These are phyloP conservation scores for Tolypocladium cylindrosporum DNA, from an alignment of 2,329 filamentous ascomycete genomes.

Conservation along the genomic window DNA sequence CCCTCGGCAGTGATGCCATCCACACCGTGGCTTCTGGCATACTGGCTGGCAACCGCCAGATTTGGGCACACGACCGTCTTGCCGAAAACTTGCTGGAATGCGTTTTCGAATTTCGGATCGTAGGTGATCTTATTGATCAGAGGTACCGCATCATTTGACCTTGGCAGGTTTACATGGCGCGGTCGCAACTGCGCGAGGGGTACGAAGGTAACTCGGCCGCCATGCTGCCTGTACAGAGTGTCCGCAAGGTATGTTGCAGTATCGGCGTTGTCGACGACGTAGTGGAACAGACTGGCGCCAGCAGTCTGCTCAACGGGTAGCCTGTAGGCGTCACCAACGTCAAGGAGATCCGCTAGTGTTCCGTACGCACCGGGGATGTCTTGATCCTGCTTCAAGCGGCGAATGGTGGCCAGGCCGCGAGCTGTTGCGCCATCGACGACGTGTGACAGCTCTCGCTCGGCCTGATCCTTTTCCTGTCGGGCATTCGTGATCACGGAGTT, in stretches of 20 bases:
- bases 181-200: slow-evolving; percentile 74
- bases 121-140: slow-evolving; percentile 79
- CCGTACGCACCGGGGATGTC: slow-evolving; percentile 83
- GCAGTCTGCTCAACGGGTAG: slow-evolving; percentile 89
- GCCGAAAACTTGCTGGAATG: slow-evolving; percentile 91
- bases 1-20: slow-evolving; percentile 92
- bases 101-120: slow-evolving; percentile 66
- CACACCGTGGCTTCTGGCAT: slow-evolving; percentile 82
- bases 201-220: slow-evolving; percentile 89
- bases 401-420: slow-evolving; percentile 76
- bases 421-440: slow-evolving; percentile 87
- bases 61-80: slow-evolving; percentile 92
- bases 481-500: slow-evolving; percentile 68
- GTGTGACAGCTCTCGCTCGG: slow-evolving; percentile 67
- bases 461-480: slow-evolving; percentile 63
- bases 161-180: slow-evolving; percentile 65
- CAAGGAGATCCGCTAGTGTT: slow-evolving; percentile 84
- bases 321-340: slow-evolving; percentile 75
- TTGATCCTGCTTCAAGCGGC: slow-evolving; percentile 68
- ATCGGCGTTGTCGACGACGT: slow-evolving; percentile 84
- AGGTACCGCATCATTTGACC: slow-evolving; percentile 77
- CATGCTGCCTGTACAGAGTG: slow-evolving; percentile 65
- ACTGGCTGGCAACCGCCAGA: slow-evolving; percentile 76
- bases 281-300: slow-evolving; percentile 87
- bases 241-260: slow-evolving; percentile 78